Conservation (phyloP, 129 eudicot genomes). For the carrot (Daucus carota) region DNA sequence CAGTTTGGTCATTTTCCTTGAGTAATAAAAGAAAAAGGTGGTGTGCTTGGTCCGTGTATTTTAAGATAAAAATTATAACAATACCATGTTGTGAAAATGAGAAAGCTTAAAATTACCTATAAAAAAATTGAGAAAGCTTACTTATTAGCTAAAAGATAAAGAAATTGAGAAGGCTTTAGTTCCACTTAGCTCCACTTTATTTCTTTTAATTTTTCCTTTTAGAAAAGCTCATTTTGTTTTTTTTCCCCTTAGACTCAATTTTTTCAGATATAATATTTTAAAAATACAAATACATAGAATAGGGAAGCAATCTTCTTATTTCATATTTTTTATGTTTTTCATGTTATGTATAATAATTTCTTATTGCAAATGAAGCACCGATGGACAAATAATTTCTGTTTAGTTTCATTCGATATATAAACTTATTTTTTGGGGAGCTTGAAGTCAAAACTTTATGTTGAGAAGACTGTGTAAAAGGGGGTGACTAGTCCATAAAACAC, state of each 20-base stretch:
- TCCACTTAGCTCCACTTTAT: not conserved
- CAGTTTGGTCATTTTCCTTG: slow-evolving; percentile 1
- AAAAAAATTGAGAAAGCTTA: too few relatives aligned
- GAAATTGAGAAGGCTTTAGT: not conserved
- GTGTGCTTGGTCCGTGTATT: not conserved
- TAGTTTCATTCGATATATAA: too few relatives aligned
- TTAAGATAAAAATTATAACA: not conserved
- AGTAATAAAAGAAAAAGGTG: not conserved
- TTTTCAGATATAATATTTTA: too few relatives aligned
- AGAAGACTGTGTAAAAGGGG: not conserved
- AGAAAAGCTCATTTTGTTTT: not conserved
- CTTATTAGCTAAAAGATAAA: too few relatives aligned
- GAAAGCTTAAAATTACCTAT: not conserved
- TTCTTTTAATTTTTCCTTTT: not conserved
- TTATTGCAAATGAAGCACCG: too few relatives aligned
- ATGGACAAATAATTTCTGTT: too few relatives aligned
- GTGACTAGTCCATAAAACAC: slow-evolving; percentile 1
- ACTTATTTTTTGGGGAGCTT: not conserved
- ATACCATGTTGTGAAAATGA: not conserved
- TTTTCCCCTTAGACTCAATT: too few relatives aligned
- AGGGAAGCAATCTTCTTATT: too few relatives aligned
- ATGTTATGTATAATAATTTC: too few relatives aligned
- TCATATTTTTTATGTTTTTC: too few relatives aligned
- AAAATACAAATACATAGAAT: too few relatives aligned
- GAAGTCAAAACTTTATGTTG: slow-evolving; percentile 16